Conservation (phyloP, 202 grass and related monocot genomes). For the Zoysia matrella region DNA sequence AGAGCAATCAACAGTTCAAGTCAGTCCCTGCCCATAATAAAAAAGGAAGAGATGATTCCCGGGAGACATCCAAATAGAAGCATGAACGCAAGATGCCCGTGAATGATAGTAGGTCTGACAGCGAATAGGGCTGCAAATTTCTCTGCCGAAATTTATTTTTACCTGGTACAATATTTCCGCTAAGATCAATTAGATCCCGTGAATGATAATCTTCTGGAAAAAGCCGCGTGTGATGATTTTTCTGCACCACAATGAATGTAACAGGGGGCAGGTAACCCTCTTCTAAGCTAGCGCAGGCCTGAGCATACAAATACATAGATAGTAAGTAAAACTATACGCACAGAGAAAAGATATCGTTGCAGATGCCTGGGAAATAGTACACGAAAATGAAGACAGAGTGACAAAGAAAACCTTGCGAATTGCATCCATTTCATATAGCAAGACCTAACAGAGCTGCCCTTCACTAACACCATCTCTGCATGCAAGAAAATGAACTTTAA, state of each 20-base stretch:
- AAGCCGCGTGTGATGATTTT: slow-evolving; percentile 77
- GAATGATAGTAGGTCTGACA: neutral
- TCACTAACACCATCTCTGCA: too few relatives aligned
- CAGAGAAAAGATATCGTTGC: too few relatives aligned
- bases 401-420: too few relatives aligned
- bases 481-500: neutral
- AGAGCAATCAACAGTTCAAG: neutral
- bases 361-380: too few relatives aligned
- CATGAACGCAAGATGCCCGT: too few relatives aligned
- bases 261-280: slow-evolving; percentile 52
- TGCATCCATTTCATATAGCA: too few relatives aligned
- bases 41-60: too few relatives aligned
- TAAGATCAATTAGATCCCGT: slow-evolving; percentile 52
- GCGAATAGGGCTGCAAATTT: neutral
- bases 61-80: too few relatives aligned
- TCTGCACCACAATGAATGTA: slow-evolving; percentile 88
- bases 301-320: neutral
- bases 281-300: slow-evolving; percentile 64
- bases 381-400: too few relatives aligned
- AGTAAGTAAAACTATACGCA: too few relatives aligned
- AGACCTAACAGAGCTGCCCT: too few relatives aligned
- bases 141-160: neutral
- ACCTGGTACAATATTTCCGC: slow-evolving; percentile 84
- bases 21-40: neutral
- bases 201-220: slow-evolving; percentile 64